Base-by-base conservation (phyloP, 2,329 filamentous ascomycete genomes). In the Apiospora aurea region DNA sequence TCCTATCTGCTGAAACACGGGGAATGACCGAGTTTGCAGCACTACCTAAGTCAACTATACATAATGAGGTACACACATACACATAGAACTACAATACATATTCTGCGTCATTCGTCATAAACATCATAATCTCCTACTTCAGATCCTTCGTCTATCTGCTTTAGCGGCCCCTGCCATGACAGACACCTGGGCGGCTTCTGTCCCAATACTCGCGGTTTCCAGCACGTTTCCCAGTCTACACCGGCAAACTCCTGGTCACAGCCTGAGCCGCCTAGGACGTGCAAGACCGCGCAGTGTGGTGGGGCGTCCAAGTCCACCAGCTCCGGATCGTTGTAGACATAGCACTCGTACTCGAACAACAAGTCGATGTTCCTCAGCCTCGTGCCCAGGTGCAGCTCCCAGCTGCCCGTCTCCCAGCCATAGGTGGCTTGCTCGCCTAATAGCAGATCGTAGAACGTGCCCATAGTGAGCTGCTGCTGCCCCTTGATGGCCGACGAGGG, bases 381-480 rank as follows among this genome's bases (percentile, higher is more conserved):
- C 29, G 67, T 68, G n/a, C 74, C 74, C n/a, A 74, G 69, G 21
- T 75, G 73, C 10, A 78, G 64, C 43, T 75, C 74, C 75, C 77
- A 78, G 41, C 71, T 71, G 5, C 73, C 75, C 7, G 76, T 78
- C 53, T 77, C 71, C 29, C 68, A 29, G 2, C 72, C 71, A 57
- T 72, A 76, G 26, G 72, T 77, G 7, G 69, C 74, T 16, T 73
- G 67, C n/a, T 75, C 73, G 70, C 68, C 70, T 7, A 77, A 69
- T 57, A 78, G 70, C 11, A 76, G n/a, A 14, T 77, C 73, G 51
- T 75, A 77, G 53, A 77, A 72, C 21, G 73, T 49, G 16, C 76
- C 76, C 74, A 77, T 75, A 2, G 75, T 77, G 53, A 78, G 68
- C 21, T 49, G 46, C 46, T 18, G 68, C 21, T 49, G 46, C 46